phyloP scores from a whole-genome alignment of 345 rosid species.

The Triadica sebifera region DNA sequence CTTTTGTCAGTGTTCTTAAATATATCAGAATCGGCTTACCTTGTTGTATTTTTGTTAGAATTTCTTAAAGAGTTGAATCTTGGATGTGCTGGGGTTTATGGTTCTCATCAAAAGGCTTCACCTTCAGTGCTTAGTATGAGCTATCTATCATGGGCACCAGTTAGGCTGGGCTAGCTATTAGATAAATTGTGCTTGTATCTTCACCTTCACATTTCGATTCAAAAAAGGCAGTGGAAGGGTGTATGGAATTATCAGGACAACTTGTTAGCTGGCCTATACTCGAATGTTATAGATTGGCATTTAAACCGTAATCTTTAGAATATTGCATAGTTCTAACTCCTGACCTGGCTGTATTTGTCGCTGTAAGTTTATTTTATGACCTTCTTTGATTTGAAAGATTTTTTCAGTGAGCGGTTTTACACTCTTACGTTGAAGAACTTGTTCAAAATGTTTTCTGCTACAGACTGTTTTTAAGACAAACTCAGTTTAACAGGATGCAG shows the following conservation, averaged over 20 bases:
- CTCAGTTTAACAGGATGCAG: background rate
- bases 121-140: too few relatives aligned
- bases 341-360: background rate
- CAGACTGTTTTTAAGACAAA: background rate
- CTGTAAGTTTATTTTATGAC: background rate
- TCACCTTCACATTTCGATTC: too few relatives aligned
- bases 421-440: background rate
- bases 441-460: background rate
- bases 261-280: background rate
- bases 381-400: background rate
- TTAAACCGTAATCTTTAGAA: background rate
- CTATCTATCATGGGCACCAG: background rate
- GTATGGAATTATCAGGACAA: background rate
- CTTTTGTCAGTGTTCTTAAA: background rate
- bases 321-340: background rate
- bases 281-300: background rate
- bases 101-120: too few relatives aligned
- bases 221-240: too few relatives aligned
- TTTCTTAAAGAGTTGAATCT: too few relatives aligned
- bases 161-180: background rate
- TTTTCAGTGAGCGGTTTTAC: background rate
- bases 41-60: background rate
- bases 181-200: background rate
- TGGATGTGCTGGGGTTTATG: too few relatives aligned
- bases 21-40: background rate